Evolutionary conservation across 805 yeast genomes (phyloP), one percentile per base, ranked within the genome.

Genomic region (Ogataea sp.): DNA sequence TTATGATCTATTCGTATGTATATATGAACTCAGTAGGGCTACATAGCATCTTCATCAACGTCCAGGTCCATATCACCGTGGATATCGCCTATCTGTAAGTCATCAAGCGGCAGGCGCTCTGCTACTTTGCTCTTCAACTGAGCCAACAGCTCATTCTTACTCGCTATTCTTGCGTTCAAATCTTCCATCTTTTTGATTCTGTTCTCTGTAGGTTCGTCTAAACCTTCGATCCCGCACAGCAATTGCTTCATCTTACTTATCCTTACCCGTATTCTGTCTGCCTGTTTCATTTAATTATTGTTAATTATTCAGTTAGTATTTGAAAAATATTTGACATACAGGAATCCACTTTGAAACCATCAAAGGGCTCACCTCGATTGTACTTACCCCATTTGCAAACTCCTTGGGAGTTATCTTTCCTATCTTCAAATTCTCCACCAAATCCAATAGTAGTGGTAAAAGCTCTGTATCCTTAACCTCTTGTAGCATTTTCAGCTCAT

Each of bases 241-340:
- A 58, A 46, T 38, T 49, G 58, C 34, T 65, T 56, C 26, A 68
- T 52, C 36, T 51, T 61, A 37, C 52, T 53, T 21, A 71, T 42
- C 43, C 73, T 51, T 18, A 70, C 60, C 28, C 72, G 56, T 26
- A 72, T 62, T 13, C 70, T 53, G 17, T 77, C 78, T 23, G 72
- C 62, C 54, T 61, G 34, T 15, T 18, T 7, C 9, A 16, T 34
- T 25, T 20, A 34, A 24, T 38, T 27, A 21, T 25, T 16, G 28
- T 9, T 15, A n/a, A 30, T n/a, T n/a, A 29, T 14, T 14, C 4
- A 29, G 18, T 14, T 29, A 16, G 16, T 6, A 29, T 5, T 15
- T 8, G n/a, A 11, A 13, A 26, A 26, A 26, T 6, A 26, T 26
- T 8, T 13, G n/a, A 26, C 15, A 26, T 7, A 26, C 11, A 26